phyloP scores from a whole-genome alignment of 2,329 filamentous ascomycete genomes.

The Diaporthe amygdali region DNA sequence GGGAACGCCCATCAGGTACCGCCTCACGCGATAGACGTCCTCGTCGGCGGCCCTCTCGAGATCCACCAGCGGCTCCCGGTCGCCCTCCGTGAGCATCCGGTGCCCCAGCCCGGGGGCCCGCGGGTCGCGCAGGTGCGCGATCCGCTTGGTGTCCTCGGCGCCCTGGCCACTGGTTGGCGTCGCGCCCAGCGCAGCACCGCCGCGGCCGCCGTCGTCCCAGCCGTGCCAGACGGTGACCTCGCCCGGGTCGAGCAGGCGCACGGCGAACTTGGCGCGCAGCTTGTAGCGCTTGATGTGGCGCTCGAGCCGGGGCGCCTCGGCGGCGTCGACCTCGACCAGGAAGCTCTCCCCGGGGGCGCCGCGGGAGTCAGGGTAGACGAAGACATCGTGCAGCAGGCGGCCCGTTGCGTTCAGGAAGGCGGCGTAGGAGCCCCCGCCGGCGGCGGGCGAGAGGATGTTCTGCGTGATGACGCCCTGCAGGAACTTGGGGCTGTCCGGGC shows the following conservation, averaged over 20 bases:
- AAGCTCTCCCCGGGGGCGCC: constrained; percentile 54
- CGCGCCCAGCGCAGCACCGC: constrained; percentile 31
- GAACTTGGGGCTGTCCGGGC: constrained; percentile 80
- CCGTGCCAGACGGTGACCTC: constrained; percentile 75
- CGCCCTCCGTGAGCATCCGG: constrained; percentile 36
- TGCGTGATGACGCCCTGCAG: constrained; percentile 88
- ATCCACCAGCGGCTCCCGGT: constrained; percentile 42
- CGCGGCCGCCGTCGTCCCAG: constrained; percentile 64
- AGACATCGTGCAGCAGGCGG: constrained; percentile 85
- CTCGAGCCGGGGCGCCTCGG: constrained; percentile 64
- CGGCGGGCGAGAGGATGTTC: constrained; percentile 57
- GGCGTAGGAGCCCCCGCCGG: constrained; percentile 69
- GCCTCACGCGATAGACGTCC: constrained; percentile 72
- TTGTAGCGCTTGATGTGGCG: constrained; percentile 86
- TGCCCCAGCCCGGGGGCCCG: constrained; percentile 51
- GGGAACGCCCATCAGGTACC: constrained; percentile 80
- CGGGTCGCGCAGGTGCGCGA: constrained; percentile 35
- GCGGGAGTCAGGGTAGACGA: constrained; percentile 73
- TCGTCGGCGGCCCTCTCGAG: constrained; percentile 46
- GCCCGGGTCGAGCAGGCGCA: constrained; percentile 68
- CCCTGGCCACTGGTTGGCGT: too few relatives aligned
- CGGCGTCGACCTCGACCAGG: constrained; percentile 82
- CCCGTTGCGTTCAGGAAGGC: constrained; percentile 88
- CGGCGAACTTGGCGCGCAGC: constrained; percentile 77
- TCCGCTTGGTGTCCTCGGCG: background rate